A percentile compares a stretch with the other conserved stretches of the same genome.
These are phyloP conservation scores for Diplodia seriata DNA, from an alignment of 2,329 filamentous ascomycete genomes.

Conservation along the genomic window DNA sequence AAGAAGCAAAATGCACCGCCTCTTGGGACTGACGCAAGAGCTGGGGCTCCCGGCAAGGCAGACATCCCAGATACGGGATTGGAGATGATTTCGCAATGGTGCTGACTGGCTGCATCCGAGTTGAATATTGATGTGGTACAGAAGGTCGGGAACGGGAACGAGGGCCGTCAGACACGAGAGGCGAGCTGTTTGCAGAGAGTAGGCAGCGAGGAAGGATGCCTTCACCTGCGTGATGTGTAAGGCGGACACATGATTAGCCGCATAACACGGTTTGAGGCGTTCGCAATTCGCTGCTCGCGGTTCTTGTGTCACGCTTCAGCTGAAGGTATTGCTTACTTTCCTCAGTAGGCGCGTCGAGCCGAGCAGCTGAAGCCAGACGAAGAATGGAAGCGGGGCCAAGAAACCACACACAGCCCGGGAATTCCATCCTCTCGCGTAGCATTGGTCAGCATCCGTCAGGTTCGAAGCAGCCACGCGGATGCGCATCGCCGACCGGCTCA, in stretches of 20 bases:
- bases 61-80: background rate
- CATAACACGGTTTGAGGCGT: no score
- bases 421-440: background rate
- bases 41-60: background rate
- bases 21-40: background rate
- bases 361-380: background rate
- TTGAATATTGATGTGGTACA: background rate
- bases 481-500: background rate
- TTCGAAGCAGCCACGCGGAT: background rate
- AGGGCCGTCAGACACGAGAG: background rate
- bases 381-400: background rate
- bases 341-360: background rate
- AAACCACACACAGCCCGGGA: background rate
- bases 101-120: constrained; percentile 6
- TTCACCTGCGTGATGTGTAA: background rate
- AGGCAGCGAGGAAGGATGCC: background rate
- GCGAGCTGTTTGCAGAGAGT: background rate
- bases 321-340: constrained; percentile 1
- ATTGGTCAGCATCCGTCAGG: background rate
- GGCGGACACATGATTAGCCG: constrained; percentile 15
- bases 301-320: background rate
- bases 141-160: background rate
- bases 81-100: background rate
- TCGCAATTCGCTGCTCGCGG: background rate
- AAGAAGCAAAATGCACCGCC: constrained; percentile 5